Base-by-base conservation (phyloP, 2,329 filamentous ascomycete species). In the Zelopaecilomyces penicillatus region DNA sequence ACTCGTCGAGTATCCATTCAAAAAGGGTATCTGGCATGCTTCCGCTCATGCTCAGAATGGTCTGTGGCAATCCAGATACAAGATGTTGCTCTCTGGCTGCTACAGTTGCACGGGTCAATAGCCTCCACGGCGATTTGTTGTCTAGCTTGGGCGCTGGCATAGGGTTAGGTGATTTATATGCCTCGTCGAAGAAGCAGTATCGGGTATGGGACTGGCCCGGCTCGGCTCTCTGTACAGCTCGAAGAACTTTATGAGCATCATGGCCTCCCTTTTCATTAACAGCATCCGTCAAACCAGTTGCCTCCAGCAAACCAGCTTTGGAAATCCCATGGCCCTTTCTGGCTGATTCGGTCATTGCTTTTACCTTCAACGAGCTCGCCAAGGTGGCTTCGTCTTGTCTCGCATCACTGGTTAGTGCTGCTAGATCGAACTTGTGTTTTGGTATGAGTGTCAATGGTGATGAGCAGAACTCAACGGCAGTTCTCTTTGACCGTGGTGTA, bases 401-500 rank as follows among this genome's bases (percentile, higher is more conserved):
- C 5, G 80, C 74, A 54, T 82, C 74, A 38, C 69, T 75, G 35
- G 83, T 68, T 6, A 89, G 68, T 1, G 75, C 70, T 46, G 78
- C 76, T 44, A 88, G 62, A 43, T 82, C 76, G 50, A 82, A 83
- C 51, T 76, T 81, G 60, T 82, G 80, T 54, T 73, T 76, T 11
- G 71, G 65, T 37, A 69, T 67, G 44, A 73, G 62, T 2, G 74
- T 68, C 40, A 78, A 53, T 5, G 77, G 75, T 4, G 76, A 78
- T 6, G 62, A 57, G 45, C 63, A 63, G 35, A 65, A 62, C 30
- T 57, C 57, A 6, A 62, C 57, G 5, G 66, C 68, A 37, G 66
- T 66, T 43, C 71, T 65, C 52, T 76, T 76, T 7, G 71, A 66
- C 46, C 59, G 66, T 6, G 75, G 74, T 0, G 74, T 74, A 8